These are phyloP conservation scores for Neocatenulostroma microsporum DNA, from an alignment of 2,329 filamentous ascomycete genomes.

Conservation along the genomic window DNA sequence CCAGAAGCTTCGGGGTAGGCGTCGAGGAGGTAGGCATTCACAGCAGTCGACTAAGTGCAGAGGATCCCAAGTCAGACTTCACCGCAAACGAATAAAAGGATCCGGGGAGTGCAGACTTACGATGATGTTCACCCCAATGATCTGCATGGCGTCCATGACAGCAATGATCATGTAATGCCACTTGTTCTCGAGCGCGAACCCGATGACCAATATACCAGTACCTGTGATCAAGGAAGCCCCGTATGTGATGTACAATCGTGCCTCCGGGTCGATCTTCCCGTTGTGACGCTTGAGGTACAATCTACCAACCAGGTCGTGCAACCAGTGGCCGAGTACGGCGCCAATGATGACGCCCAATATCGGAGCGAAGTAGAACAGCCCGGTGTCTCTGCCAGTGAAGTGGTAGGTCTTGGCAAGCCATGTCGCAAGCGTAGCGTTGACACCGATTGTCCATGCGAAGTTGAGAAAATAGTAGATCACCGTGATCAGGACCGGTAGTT, in stretches of 20 bases:
- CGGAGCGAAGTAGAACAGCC: constrained; percentile 52
- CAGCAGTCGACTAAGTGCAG: constrained; percentile 43
- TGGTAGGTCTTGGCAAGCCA: constrained; percentile 31
- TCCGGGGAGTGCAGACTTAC: no score
- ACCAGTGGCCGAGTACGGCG: constrained; percentile 47
- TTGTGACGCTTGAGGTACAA: constrained; percentile 37
- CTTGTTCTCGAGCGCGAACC: constrained; percentile 40
- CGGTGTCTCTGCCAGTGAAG: constrained; percentile 37
- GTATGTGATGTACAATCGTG: constrained; percentile 43
- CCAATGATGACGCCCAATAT: constrained; percentile 48
- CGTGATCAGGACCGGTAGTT: constrained; percentile 32
- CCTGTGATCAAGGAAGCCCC: constrained; percentile 44
- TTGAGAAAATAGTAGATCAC: constrained; percentile 34
- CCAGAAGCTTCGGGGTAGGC: constrained; percentile 48
- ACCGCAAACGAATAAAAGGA: no score
- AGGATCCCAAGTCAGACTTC: no score
- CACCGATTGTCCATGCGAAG: constrained; percentile 20
- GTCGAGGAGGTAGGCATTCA: constrained; percentile 48
- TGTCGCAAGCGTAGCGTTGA: constrained; percentile 12
- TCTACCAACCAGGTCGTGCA: constrained; percentile 45
- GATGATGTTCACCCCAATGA: constrained; percentile 48
- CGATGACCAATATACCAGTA: constrained; percentile 44
- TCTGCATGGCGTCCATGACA: constrained; percentile 47
- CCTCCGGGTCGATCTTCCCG: constrained; percentile 49
- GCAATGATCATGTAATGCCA: constrained; percentile 48